Conservation (phyloP, 2,329 filamentous ascomycete species). For the Hymenotorrendiella dingleyae region DNA sequence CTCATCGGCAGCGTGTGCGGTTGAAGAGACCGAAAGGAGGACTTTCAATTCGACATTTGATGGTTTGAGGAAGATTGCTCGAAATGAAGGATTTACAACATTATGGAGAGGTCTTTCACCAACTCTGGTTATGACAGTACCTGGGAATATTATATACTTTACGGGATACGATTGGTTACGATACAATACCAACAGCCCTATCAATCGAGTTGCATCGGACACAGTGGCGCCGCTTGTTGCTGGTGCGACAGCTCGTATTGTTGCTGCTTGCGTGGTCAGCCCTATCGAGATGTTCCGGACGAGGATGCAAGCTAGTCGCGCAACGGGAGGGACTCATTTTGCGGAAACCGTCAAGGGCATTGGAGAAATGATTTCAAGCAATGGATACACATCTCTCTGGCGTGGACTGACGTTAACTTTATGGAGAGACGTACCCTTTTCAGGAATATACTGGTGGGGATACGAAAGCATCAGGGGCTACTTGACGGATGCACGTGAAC, state of each 20-base stretch:
- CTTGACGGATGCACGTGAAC: slow-evolving; percentile 63
- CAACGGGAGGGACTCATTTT: slow-evolving; percentile 60
- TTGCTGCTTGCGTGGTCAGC: slow-evolving; percentile 77
- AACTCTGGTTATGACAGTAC: slow-evolving; percentile 88
- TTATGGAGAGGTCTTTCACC: slow-evolving; percentile 93
- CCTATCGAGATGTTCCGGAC: slow-evolving; percentile 95
- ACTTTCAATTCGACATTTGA: slow-evolving; percentile 90
- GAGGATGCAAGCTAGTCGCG: slow-evolving; percentile 73
- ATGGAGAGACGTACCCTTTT: slow-evolving; percentile 97
- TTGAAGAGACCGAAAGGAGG: slow-evolving; percentile 77
- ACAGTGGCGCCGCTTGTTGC: slow-evolving; percentile 74
- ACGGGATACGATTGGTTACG: slow-evolving; percentile 96
- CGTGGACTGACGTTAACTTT: slow-evolving; percentile 83
- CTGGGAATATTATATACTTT: slow-evolving; percentile 97
- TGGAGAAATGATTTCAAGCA: slow-evolving; percentile 67
- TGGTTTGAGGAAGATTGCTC: slow-evolving; percentile 86
- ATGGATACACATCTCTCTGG: slow-evolving; percentile 83
- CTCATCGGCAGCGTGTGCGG: slow-evolving; percentile 59
- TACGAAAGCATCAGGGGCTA: slow-evolving; percentile 77
- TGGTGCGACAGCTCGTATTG: slow-evolving; percentile 68
- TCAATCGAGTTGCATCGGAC: slow-evolving; percentile 58
- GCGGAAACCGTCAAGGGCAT: slow-evolving; percentile 72
- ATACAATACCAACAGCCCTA: slow-evolving; percentile 64
- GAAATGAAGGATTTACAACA: slow-evolving; percentile 80
- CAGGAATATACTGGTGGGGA: slow-evolving; percentile 95